Evolutionary conservation across 345 rosid genomes (phyloP), one percentile per base, ranked within the genome.

Genomic region (Hypericum androsaemum): DNA sequence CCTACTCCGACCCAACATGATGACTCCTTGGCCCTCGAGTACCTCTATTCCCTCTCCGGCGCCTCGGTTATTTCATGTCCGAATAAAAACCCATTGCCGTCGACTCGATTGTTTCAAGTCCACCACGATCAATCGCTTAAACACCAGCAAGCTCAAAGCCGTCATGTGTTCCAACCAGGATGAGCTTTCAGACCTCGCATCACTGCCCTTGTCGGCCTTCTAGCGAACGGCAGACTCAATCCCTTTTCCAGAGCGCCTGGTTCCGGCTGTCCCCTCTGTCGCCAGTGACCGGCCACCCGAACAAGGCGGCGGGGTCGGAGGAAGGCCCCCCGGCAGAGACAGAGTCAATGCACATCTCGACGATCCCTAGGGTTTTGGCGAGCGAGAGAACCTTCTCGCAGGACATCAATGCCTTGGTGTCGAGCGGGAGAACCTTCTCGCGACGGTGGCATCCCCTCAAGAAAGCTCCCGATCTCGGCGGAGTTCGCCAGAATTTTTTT

Each of bases 271-370:
- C 70, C 1, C 37, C 15, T 9, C 39, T 28, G 22, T 59, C 78
- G 32, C 79, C 89, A 41, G 59, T 82, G 5, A 92, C 94, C 0
- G 98, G 98, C 98, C 98, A 88, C 10, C 98, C 98, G 49, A 88
- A 83, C 48, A 92, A 64, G 0, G 88, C 61, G 0, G 88, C 61
- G 0, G 88, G 86, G 57, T 88, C 94, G 4, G 84, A 73, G 41
- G 83, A 58, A 38, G 95, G 75, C 28, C 95, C 86, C 54, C 79
- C 75, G 16, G 76, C 64, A 52, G 79, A 70, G 28, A 88, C 72
- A 5, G 86, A 79, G 36, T 78, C 83, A 4, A 88, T 67, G 75
- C 92, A 85, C 49, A 73, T 71, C 61, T 80, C 78, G 2, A 76
- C 66, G 57, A 92, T 74, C 60, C 74, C 84, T 14, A 92, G 66